Base-by-base conservation (phyloP, 139 green algal genomes). In the Deuterostichococcus epilithicus region DNA sequence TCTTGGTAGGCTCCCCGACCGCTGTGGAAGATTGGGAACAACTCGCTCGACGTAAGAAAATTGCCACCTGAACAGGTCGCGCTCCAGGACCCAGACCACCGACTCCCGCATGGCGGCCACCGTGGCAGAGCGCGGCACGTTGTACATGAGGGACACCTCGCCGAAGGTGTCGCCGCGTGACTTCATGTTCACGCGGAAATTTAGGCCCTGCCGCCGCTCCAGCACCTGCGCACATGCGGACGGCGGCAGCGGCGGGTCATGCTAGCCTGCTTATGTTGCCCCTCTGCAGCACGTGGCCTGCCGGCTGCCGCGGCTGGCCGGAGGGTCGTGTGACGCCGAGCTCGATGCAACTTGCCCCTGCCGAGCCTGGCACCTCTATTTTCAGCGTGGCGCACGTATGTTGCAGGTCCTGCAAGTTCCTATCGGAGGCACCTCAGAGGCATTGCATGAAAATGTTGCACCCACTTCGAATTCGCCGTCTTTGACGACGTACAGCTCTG, bases 401-500 rank as follows among this genome's bases (percentile, higher is more conserved):
- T n/a, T n/a, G n/a, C 42, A 52, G 42, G 8, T 52, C 8, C 42
- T 52, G 42, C 52, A 63, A 28, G 13, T 25, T 13, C 52, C 8
- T 23, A 8, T 23, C 42, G 42, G 42, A 52, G 8, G 42, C 13
- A 52, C 42, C 42, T 23, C 42, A 52, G 42, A 23, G 10, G 42
- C 8, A 13, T 13, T 52, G 8, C 10, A 8, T 5, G 5, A 20
- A 3, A 77, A 63, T 33, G 28, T 8, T 32, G 35, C 30, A 25
- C 78, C 42, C 68, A 94, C 93, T 85, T 98, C 95, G 75, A 98
- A 98, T 75, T 97, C 91, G 8, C 95, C 95, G 23, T 59, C 78
- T 79, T 97, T 97, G 2, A 98, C 94, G 1, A 98, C 88, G 76
- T 96, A 98, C 69, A 98, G 86, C 86, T 98, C 94, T 8, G 82